phyloP scores from a whole-genome alignment of 371 early-diverging fungal species.

The Lichtheimia ornata region DNA sequence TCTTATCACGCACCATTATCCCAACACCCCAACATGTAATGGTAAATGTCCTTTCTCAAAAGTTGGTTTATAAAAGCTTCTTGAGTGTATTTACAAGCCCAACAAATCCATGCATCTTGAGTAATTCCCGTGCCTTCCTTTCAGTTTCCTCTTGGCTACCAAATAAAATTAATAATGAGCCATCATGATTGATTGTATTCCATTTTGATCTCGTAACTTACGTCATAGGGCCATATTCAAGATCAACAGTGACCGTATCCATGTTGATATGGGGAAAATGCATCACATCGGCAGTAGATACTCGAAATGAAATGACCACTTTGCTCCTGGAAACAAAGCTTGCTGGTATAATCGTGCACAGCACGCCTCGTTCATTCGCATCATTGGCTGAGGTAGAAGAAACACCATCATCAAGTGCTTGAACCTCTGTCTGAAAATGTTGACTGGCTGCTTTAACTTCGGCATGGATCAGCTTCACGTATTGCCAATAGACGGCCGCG shows the following conservation, averaged over 20 bases:
- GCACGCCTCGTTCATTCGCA: neutral
- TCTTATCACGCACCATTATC: no score
- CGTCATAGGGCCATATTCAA: constrained; percentile 2
- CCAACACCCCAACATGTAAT: no score
- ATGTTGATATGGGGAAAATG: neutral
- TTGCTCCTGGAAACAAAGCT: constrained; percentile 2
- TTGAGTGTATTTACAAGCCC: constrained; percentile 1
- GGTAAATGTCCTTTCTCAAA: no score
- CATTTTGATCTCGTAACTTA: neutral
- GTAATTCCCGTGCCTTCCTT: neutral
- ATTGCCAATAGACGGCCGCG: neutral
- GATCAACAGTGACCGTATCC: neutral
- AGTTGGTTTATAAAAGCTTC: neutral
- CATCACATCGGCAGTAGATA: neutral
- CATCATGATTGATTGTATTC: neutral
- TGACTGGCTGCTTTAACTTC: neutral
- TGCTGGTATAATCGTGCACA: neutral
- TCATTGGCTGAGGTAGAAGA: no score
- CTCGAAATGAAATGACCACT: neutral
- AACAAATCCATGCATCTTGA: neutral
- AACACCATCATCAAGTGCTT: neutral
- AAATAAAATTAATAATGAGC: neutral
- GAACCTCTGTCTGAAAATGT: neutral
- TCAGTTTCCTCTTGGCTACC: neutral
- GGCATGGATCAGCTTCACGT: neutral